A percentile compares a stretch with the other conserved stretches of the same genome.
Evolutionary conservation across 257 asterid species (phyloP).

Genomic region (Rhazya stricta): DNA sequence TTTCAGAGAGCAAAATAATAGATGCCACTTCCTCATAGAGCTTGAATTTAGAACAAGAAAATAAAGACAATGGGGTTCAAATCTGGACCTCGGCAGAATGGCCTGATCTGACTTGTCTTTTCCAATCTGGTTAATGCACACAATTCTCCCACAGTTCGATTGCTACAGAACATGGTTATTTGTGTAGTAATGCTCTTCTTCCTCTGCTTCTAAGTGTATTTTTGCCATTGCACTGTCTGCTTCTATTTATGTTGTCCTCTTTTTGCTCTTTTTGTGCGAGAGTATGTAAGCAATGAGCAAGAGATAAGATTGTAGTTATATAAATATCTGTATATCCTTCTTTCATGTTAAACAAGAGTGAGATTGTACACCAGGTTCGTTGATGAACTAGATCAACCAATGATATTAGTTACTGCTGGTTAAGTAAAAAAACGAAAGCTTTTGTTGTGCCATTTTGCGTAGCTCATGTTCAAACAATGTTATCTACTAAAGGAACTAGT

Average conservation of each 20-base stretch:
- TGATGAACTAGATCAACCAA: not conserved
- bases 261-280: not conserved
- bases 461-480: not conserved
- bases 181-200: not conserved
- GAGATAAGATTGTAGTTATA: not conserved
- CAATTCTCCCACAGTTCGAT: not conserved
- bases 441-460: not conserved
- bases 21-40: conserved; percentile 43
- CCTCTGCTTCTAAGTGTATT: not conserved
- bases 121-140: not conserved
- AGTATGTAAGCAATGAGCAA: not conserved
- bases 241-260: not conserved
- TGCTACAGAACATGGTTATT: not conserved
- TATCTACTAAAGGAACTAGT: no score
- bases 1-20: conserved; percentile 31
- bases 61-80: conserved; percentile 18
- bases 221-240: not conserved
- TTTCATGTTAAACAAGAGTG: not conserved
- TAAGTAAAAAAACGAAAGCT: not conserved
- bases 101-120: not conserved
- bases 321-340: not conserved
- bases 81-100: conserved; percentile 10
- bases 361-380: not conserved
- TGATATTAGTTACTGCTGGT: not conserved
- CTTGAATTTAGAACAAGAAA: conserved; percentile 30